These are phyloP conservation scores for Panicum miliaceum DNA, from an alignment of 176 grass and related monocot species.

Conservation along the genomic window DNA sequence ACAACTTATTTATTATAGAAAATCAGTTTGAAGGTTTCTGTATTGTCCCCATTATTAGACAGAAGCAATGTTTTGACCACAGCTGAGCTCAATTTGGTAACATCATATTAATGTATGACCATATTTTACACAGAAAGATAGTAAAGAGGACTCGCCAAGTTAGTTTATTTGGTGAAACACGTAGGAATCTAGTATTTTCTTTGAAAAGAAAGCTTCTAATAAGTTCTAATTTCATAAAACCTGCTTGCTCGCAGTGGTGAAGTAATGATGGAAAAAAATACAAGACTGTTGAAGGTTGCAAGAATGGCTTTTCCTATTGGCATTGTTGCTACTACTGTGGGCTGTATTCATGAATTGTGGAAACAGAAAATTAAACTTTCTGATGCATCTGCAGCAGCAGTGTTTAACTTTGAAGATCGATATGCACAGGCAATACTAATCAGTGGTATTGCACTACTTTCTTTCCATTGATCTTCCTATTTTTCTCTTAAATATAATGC, in stretches of 20 bases:
- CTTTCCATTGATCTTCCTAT: background rate
- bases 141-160: too few species aligned
- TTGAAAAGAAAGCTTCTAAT: background rate
- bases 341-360: conserved; percentile 8
- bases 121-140: background rate
- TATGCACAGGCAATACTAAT: conserved; percentile 7
- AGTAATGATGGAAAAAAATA: background rate
- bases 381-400: background rate
- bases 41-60: background rate
- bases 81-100: background rate
- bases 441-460: background rate
- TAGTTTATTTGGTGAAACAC: background rate
- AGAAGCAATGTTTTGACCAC: background rate
- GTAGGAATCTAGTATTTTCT: background rate
- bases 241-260: background rate
- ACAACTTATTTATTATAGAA: background rate
- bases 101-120: background rate
- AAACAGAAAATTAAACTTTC: conserved; percentile 5
- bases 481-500: background rate
- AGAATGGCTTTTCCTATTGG: conserved; percentile 12
- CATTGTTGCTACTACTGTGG: background rate
- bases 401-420: background rate
- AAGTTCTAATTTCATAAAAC: background rate
- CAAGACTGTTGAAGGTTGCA: conserved; percentile 6
- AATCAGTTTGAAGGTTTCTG: background rate